Evolutionary conservation across 495 filamentous ascomycete species (phyloP).

Genomic region (Aspergillus nanangensis): DNA sequence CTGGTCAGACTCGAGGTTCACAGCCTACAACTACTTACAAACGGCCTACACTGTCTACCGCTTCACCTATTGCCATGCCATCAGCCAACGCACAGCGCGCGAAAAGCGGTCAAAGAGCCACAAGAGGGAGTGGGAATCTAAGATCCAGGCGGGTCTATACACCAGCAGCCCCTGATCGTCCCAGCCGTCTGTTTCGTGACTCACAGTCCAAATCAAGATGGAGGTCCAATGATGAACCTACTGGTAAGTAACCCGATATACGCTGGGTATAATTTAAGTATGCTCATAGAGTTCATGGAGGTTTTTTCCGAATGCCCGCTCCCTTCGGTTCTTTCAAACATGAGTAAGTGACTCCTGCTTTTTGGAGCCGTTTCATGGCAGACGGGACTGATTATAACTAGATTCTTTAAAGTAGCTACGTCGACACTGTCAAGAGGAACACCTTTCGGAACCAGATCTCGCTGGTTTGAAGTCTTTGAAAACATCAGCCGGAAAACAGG

Average conservation of each 20-base stretch:
- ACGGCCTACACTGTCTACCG: too few relatives aligned
- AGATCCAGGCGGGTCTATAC: conserved; percentile 4
- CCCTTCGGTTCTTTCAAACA: conserved; percentile 18
- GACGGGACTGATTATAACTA: background rate
- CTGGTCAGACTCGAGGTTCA: background rate
- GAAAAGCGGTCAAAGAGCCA: too few relatives aligned
- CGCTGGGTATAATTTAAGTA: background rate
- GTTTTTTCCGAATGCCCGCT: too few relatives aligned
- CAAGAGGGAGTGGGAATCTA: conserved; percentile 1
- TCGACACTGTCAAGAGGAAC: background rate
- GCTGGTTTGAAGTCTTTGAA: conserved; percentile 20
- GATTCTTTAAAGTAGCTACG: conserved; percentile 18
- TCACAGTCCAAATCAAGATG: conserved; percentile 22
- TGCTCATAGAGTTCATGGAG: conserved; percentile 8
- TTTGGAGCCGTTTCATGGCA: background rate
- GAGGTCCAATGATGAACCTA: conserved; percentile 12
- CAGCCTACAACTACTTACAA: too few relatives aligned
- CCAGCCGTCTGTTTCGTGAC: conserved; percentile 11
- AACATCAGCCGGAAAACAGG: conserved; percentile 18
- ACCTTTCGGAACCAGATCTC: background rate
- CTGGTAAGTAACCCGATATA: conserved; percentile 11
- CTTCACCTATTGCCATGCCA: too few relatives aligned
- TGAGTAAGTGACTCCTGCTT: too few relatives aligned
- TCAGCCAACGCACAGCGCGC: too few relatives aligned
- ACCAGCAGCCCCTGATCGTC: background rate